Percentiles rank a stretch among this genome's conserved stretches.
These are phyloP conservation scores for Leccinum broughii DNA, from an alignment of 768 basidiomycete genomes.

Conservation along the genomic window DNA sequence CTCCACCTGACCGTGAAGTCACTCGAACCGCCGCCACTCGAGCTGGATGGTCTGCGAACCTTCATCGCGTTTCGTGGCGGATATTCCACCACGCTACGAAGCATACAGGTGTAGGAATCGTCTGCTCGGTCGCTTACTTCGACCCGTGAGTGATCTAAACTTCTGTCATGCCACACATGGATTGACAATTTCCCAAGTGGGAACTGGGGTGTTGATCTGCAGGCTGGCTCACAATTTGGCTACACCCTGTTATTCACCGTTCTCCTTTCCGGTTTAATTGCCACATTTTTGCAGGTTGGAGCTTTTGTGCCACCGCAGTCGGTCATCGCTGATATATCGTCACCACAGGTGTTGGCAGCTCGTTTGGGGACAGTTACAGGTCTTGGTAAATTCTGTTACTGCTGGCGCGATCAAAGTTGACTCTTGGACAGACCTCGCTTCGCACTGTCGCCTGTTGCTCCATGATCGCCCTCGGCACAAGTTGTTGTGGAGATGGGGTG, in stretches of 20 bases:
- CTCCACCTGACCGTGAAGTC: conserved; percentile 4
- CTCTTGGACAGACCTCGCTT: conserved; percentile 50
- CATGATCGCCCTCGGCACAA: conserved; percentile 64
- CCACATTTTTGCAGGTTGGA: conserved; percentile 73
- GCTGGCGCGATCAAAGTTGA: conserved; percentile 10
- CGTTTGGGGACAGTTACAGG: conserved; percentile 83
- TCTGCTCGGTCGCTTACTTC: conserved; percentile 88
- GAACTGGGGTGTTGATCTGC: conserved; percentile 89
- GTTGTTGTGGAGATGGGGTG: conserved; percentile 54
- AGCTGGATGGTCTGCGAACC: conserved; percentile 20
- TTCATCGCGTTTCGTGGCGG: conserved; percentile 27
- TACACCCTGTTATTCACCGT: conserved; percentile 87
- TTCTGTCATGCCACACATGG: background rate
- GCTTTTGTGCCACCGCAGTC: background rate
- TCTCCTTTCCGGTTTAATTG: conserved; percentile 78
- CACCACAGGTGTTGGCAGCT: conserved; percentile 65
- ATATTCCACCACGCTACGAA: conserved; percentile 54
- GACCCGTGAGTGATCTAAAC: conserved; percentile 60
- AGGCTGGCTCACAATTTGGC: conserved; percentile 83
- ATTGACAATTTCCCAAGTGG: conserved; percentile 44
- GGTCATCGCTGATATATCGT: conserved; percentile 6
- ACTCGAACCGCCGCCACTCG: background rate
- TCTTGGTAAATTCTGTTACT: conserved; percentile 49
- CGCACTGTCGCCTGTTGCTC: conserved; percentile 63
- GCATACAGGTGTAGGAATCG: conserved; percentile 81